Evolutionary conservation across 2,329 filamentous ascomycete species (phyloP).

Genomic region (Beauveria caledonica): DNA sequence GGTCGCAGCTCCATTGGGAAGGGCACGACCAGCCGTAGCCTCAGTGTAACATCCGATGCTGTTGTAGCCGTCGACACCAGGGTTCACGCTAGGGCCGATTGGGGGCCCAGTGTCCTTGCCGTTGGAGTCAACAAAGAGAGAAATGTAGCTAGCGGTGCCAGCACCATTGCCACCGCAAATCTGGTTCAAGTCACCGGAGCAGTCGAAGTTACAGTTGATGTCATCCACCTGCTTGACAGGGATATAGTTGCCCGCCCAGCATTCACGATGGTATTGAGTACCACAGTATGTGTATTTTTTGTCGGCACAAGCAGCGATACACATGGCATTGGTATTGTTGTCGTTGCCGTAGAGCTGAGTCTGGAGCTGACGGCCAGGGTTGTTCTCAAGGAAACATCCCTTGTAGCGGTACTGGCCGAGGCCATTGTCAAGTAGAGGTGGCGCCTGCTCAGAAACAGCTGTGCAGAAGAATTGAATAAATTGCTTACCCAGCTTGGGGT

Average conservation of each 20-base stretch:
- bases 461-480: conserved; percentile 42
- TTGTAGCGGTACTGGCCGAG: conserved; percentile 42
- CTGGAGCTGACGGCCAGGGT: conserved; percentile 43
- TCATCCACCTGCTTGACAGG: conserved; percentile 36
- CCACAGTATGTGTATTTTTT: conserved; percentile 35
- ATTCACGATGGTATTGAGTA: conserved; percentile 42
- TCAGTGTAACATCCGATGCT: conserved; percentile 34
- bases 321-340: conserved; percentile 35
- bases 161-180: conserved; percentile 45
- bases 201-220: conserved; percentile 42
- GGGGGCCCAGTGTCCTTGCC: conserved; percentile 15
- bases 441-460: conserved; percentile 44
- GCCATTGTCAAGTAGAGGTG: conserved; percentile 36
- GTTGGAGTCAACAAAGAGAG: conserved; percentile 34
- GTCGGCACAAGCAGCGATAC: conserved; percentile 34
- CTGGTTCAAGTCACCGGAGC: conserved; percentile 39
- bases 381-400: conserved; percentile 50
- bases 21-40: conserved; percentile 23
- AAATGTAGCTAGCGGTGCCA: conserved; percentile 35
- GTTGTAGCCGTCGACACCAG: conserved; percentile 26
- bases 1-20: conserved; percentile 19
- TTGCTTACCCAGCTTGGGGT: conserved; percentile 43
- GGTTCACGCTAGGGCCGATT: conserved; percentile 26
- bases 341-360: conserved; percentile 31
- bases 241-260: conserved; percentile 44